phyloP scores from a whole-genome alignment of 1,284 basidiomycete species.

The Cronartium ribicola region DNA sequence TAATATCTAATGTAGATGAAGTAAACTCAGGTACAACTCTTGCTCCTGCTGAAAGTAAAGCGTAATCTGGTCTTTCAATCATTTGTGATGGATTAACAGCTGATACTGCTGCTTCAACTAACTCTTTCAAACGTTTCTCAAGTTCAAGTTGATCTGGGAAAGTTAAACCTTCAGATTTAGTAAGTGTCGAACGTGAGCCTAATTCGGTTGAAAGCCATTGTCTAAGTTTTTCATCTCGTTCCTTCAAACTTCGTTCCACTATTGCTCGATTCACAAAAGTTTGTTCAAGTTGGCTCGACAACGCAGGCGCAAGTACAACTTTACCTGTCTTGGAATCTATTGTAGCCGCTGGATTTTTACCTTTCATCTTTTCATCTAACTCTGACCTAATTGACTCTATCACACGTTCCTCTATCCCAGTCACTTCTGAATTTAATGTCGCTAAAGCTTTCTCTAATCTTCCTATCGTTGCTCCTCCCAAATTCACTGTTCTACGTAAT shows the following conservation, averaged over 20 bases:
- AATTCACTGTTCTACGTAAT: background rate
- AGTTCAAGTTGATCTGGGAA: background rate
- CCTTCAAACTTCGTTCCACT: background rate
- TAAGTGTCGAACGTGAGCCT: background rate
- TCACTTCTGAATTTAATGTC: background rate
- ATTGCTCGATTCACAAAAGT: background rate
- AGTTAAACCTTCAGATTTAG: background rate
- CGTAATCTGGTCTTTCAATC: conserved; percentile 77
- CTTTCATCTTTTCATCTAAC: background rate
- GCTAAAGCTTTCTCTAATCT: background rate
- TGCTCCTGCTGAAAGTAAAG: conserved; percentile 75
- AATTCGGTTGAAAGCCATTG: background rate
- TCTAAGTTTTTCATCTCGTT: conserved; percentile 2
- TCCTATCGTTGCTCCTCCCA: background rate
- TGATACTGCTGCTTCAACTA: conserved; percentile 67
- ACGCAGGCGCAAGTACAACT: background rate
- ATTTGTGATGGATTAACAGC: conserved; percentile 65
- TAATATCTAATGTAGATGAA: conserved; percentile 67
- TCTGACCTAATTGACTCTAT: background rate
- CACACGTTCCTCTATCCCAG: background rate
- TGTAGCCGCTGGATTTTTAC: background rate
- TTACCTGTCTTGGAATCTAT: background rate
- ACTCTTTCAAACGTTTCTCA: conserved; percentile 14
- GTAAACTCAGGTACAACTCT: conserved; percentile 75
- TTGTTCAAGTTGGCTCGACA: background rate